Evolutionary conservation across 1,139 yeast species (phyloP).

Genomic region (Wickerhamomyces sp.): DNA sequence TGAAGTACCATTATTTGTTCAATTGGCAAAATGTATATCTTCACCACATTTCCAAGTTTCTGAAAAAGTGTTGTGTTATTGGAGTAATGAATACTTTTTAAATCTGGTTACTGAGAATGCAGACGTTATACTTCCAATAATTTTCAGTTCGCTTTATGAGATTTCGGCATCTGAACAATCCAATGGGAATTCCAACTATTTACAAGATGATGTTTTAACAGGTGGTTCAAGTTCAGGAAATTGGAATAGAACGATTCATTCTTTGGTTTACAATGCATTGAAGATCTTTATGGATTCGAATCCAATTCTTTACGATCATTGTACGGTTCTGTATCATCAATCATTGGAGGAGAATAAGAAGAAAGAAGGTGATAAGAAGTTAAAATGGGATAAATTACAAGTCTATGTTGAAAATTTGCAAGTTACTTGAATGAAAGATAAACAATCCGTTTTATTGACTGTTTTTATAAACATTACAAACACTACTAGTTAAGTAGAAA

Average conservation of each 20-base stretch:
- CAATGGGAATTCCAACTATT: constrained; percentile 32
- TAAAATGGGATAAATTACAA: constrained; percentile 74
- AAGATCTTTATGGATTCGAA: constrained; percentile 93
- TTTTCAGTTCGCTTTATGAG: constrained; percentile 87
- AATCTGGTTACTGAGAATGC: constrained; percentile 87
- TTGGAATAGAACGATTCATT: constrained; percentile 93
- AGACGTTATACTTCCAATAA: constrained; percentile 86
- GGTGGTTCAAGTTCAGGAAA: constrained; percentile 31
- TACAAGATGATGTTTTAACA: constrained; percentile 34
- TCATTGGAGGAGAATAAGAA: constrained; percentile 61
- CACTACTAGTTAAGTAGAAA: too few species aligned
- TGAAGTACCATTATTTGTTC: constrained; percentile 91
- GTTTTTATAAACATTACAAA: too few species aligned
- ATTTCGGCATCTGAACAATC: constrained; percentile 37
- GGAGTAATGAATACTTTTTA: constrained; percentile 93
- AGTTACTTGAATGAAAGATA: not conserved
- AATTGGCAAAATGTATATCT: constrained; percentile 87
- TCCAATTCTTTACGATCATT: constrained; percentile 86
- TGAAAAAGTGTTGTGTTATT: constrained; percentile 88
- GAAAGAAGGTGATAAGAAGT: constrained; percentile 53
- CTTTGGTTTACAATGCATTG: constrained; percentile 84
- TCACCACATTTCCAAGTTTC: constrained; percentile 97
- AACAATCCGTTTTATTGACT: too few species aligned
- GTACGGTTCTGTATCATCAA: constrained; percentile 80
- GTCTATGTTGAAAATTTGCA: constrained; percentile 40